Evolutionary conservation across 2,329 filamentous ascomycete species (phyloP), one percentile per base, ranked within the genome.

Genomic region (Dactylonectria estremocensis): DNA sequence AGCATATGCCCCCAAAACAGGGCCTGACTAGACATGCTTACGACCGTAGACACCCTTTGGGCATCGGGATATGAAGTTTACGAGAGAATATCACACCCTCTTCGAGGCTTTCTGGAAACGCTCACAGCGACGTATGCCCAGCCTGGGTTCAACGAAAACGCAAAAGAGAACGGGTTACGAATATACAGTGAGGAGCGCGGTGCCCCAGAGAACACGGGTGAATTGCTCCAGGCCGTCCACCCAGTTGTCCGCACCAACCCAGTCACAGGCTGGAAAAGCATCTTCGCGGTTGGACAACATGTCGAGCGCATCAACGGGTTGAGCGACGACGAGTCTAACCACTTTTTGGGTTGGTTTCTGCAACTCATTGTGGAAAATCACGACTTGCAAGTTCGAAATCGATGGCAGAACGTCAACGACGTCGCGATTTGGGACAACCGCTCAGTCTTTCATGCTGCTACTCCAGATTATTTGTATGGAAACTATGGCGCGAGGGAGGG

Each of bases 1-100:
- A 33, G 31, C 10, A 33, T 33, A 5, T 5, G 31, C 10, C 10
- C 31, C 31, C 31, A 33, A 33, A 10, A 10, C 31, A 5, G 31
- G 10, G 31, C 10, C 31, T 33, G 31, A 33, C 31, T 33, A 33
- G 31, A 33, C 31, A 10, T 33, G 16, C 40, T 45, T 16, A 45
- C 16, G 40, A 45, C 40, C 7, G 16, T 45, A 45, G 40, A 90
- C 72, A 89, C 89, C 0, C 81, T 90, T 1, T 90, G 88, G 87
- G 88, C 88, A 0, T 89, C 86, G 0, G 88, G 87, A 0, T 90
- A 90, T 67, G 88, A 90, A 60, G 74, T 89, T 16, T 90, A 88
- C 62, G 88, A 90, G 72, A 83, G 87, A 5, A 80, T 90, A 50
- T 87, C 84, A 2, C 75, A 80, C 10, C 78, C 86, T 0, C 87